These are phyloP conservation scores for Zizania latifolia DNA, from an alignment of 176 grass and related monocot species.

Conservation along the genomic window DNA sequence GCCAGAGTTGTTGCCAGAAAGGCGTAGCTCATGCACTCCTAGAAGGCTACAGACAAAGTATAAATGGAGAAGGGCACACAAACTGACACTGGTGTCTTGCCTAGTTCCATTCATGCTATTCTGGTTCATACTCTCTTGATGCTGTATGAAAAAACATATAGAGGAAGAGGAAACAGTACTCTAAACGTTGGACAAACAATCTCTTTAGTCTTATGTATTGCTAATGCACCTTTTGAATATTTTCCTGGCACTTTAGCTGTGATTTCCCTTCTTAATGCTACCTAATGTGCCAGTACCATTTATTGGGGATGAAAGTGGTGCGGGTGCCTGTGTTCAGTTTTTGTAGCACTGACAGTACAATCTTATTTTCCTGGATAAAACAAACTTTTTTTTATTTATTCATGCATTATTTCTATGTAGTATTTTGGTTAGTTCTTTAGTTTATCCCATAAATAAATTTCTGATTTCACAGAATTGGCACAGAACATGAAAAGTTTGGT, in stretches of 20 bases:
- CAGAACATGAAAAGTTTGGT: slow-evolving; percentile 96
- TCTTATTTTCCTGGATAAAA: too few relatives aligned
- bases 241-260: background rate
- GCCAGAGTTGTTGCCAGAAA: background rate
- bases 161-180: background rate
- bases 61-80: too few relatives aligned
- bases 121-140: background rate
- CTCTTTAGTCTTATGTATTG: background rate
- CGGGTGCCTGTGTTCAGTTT: background rate
- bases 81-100: background rate
- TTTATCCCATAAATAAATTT: background rate
- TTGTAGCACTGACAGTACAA: background rate
- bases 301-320: background rate
- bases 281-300: background rate
- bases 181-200: background rate
- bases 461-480: slow-evolving; percentile 76
- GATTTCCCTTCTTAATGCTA: background rate
- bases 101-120: background rate
- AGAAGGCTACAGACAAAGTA: background rate
- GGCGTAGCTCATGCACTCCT: background rate
- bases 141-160: background rate
- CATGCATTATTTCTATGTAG: background rate
- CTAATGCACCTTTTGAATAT: background rate
- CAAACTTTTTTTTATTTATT: background rate
- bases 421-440: background rate